A percentile compares a stretch with the other conserved stretches of the same genome.
Conservation (phyloP, 106 monocot species). For the Dendrobium chrysotoxum region DNA sequence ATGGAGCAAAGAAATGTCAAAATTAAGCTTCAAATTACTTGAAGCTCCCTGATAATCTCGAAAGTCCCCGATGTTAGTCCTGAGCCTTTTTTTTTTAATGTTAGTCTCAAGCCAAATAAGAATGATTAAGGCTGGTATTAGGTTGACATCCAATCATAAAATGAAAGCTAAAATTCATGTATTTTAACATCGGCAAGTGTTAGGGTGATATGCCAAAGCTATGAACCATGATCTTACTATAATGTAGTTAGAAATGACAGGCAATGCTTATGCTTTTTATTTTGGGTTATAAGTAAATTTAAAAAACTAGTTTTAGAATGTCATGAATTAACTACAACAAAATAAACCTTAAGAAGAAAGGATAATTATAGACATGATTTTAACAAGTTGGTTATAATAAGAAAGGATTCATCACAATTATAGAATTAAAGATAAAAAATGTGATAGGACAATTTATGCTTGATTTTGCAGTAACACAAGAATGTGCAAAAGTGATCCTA, state of each 20-base stretch:
- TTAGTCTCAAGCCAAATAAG: neutral
- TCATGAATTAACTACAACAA: too few species aligned
- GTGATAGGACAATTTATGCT: too few species aligned
- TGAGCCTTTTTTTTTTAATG: too few species aligned
- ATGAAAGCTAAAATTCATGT: neutral
- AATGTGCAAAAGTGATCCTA: too few species aligned
- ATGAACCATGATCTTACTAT: neutral
- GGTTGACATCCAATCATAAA: neutral
- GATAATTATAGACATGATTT: too few species aligned
- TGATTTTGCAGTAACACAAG: too few species aligned
- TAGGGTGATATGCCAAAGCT: neutral
- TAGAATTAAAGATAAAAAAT: too few species aligned
- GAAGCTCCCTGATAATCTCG: neutral
- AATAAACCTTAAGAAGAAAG: too few species aligned
- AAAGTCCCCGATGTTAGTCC: neutral
- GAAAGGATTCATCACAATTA: too few species aligned
- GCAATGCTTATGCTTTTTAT: neutral
- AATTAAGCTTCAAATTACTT: neutral
- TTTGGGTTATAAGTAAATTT: too few species aligned
- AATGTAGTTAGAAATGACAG: neutral
- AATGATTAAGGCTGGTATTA: neutral
- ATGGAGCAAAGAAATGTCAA: neutral
- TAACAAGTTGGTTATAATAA: too few species aligned
- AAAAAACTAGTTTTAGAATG: too few species aligned
- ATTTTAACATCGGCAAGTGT: neutral